Percentiles rank a stretch among this genome's conserved stretches.
phyloP scores from a whole-genome alignment of 257 asterid species.

The Solanum appendiculatum region DNA sequence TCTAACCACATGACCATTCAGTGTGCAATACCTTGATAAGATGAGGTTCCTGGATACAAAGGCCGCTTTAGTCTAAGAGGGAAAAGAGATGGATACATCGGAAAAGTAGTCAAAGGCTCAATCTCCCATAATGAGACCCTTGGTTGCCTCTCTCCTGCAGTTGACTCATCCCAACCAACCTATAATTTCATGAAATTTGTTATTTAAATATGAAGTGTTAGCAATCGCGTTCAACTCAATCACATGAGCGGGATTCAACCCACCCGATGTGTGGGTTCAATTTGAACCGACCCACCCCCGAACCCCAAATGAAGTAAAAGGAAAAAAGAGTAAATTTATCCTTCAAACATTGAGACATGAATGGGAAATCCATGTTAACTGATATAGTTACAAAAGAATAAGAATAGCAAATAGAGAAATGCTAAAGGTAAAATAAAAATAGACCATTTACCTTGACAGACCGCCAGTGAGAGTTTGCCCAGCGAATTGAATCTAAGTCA shows the following conservation, averaged over 20 bases:
- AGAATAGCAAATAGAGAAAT: neutral
- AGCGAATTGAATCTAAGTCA: constrained; percentile 84
- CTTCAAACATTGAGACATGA: neutral
- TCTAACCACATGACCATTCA: neutral
- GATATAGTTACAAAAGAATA: neutral
- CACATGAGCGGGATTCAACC: neutral
- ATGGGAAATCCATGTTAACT: neutral
- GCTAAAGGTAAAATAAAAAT: neutral
- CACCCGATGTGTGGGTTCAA: neutral
- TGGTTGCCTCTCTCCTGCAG: constrained; percentile 97
- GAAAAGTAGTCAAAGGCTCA: constrained; percentile 92
- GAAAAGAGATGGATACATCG: constrained; percentile 91
- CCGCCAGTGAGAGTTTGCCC: constrained; percentile 97
- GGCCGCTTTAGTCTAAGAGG: constrained; percentile 92
- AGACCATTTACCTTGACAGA: constrained; percentile 67
- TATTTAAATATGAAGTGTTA: neutral
- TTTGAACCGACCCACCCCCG: neutral
- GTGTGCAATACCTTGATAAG: constrained; percentile 63
- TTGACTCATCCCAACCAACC: constrained; percentile 99
- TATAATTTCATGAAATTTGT: constrained; percentile 9
- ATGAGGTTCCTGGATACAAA: constrained; percentile 92
- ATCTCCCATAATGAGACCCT: constrained; percentile 95
- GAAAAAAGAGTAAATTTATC: neutral
- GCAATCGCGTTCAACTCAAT: neutral
- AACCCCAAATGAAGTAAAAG: neutral